These are phyloP conservation scores for Thielaviopsis punctulata DNA, from an alignment of 2,329 filamentous ascomycete species.

Conservation along the genomic window DNA sequence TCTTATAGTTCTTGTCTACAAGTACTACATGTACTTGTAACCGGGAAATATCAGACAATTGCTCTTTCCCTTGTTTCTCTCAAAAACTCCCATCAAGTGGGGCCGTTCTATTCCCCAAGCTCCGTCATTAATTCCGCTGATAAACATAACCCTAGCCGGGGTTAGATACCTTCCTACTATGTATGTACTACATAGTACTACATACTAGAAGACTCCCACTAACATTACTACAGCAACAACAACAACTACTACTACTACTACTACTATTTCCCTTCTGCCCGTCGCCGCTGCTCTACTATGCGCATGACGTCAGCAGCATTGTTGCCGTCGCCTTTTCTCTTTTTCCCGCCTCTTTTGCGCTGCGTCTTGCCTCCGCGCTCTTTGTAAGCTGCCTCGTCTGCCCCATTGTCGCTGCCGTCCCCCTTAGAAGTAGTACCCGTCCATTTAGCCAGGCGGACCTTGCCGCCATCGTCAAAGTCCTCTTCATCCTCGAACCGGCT, in stretches of 20 bases:
- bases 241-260: no score
- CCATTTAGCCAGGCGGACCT: conserved; percentile 53
- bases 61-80: neutral
- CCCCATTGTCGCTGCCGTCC: conserved; percentile 31
- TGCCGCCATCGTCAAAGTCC: conserved; percentile 45
- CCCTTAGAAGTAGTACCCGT: no score
- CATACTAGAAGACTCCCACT: neutral
- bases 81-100: neutral
- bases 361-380: conserved; percentile 27
- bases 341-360: conserved; percentile 55
- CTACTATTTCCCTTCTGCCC: neutral
- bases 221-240: no score
- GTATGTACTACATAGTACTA: neutral
- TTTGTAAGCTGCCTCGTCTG: conserved; percentile 21
- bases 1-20: no score
- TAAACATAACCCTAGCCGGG: no score
- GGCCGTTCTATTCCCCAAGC: neutral
- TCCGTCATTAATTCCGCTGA: no score
- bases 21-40: no score
- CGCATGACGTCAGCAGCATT: conserved; percentile 64
- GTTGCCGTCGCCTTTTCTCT: conserved; percentile 63
- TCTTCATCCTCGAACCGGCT: conserved; percentile 79
- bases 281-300: conserved; percentile 46
- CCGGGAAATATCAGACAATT: no score
- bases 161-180: no score